Conservation (phyloP, 2,329 filamentous ascomycete genomes). For the Phialocephala sp. region DNA sequence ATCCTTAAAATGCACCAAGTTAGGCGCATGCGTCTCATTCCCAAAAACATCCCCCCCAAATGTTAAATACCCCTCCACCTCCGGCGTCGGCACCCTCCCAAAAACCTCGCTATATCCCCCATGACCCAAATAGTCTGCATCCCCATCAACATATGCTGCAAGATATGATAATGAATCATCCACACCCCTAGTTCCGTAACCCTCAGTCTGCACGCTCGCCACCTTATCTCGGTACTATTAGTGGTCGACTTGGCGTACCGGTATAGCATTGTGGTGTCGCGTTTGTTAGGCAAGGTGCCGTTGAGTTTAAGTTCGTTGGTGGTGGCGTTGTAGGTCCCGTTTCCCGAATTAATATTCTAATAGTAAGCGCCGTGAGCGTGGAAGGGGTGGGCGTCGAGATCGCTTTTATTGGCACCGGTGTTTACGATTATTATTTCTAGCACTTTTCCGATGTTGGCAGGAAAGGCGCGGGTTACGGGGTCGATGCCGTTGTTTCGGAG, state of each 20-base stretch:
- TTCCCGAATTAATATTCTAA: conserved; percentile 52
- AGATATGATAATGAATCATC: conserved; percentile 53
- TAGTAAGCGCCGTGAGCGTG: conserved; percentile 53
- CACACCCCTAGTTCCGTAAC: conserved; percentile 54
- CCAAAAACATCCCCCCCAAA: too few species aligned
- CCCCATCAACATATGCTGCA: conserved; percentile 54
- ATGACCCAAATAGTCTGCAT: conserved; percentile 45
- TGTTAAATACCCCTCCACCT: too few species aligned
- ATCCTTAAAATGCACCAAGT: too few species aligned
- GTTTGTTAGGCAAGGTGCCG: conserved; percentile 31
- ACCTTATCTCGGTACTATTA: conserved; percentile 47
- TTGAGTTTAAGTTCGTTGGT: conserved; percentile 47
- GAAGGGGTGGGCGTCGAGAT: conserved; percentile 51
- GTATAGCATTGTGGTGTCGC: conserved; percentile 54
- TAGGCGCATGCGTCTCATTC: too few species aligned
- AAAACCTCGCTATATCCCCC: too few species aligned
- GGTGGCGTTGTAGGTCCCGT: conserved; percentile 49
- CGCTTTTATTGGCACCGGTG: conserved; percentile 44
- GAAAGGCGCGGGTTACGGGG: conserved; percentile 47
- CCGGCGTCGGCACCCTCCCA: too few species aligned
- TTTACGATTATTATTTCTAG: conserved; percentile 52
- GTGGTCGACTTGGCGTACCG: conserved; percentile 46
- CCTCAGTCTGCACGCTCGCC: conserved; percentile 56
- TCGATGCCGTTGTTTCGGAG: conserved; percentile 50
- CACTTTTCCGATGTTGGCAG: conserved; percentile 53